Evolutionary conservation across 2,329 filamentous ascomycete species (phyloP).

Genomic region (Talaromyces sp.): DNA sequence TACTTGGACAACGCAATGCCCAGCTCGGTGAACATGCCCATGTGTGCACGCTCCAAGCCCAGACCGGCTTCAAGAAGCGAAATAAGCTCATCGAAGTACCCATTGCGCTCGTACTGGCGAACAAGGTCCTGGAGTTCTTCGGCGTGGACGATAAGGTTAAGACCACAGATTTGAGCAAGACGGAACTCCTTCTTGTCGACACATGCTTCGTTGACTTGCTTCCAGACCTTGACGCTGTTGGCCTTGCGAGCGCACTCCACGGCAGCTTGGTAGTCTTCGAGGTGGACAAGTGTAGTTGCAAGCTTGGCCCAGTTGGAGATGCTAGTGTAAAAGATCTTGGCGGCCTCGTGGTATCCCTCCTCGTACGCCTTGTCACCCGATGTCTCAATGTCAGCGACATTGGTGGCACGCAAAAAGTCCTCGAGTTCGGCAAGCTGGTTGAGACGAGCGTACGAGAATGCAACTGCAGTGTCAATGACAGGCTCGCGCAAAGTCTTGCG

Average conservation of each 20-base stretch:
- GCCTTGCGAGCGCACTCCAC: constrained; percentile 97
- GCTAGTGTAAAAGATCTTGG: constrained; percentile 97
- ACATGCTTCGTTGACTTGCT: constrained; percentile 94
- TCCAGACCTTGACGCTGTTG: constrained; percentile 99
- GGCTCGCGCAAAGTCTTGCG: constrained; percentile 94
- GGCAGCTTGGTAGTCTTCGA: constrained; percentile 93
- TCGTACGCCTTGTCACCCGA: constrained; percentile 97
- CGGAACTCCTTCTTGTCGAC: constrained; percentile 98
- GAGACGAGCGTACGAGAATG: constrained; percentile 87
- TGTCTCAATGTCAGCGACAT: constrained; percentile 92
- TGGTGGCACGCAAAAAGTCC: constrained; percentile 88
- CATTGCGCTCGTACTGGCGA: constrained; percentile 92
- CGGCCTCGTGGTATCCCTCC: constrained; percentile 89
- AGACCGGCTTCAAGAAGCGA: constrained; percentile 89
- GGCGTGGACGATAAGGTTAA: constrained; percentile 95
- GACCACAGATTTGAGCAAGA: constrained; percentile 95
- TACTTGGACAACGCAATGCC: constrained; percentile 92
- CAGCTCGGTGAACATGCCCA: constrained; percentile 94
- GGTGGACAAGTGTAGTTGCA: constrained; percentile 93
- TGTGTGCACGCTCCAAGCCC: constrained; percentile 84
- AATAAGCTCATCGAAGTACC: constrained; percentile 98
- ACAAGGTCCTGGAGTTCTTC: constrained; percentile 91
- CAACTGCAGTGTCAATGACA: constrained; percentile 85
- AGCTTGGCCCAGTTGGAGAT: constrained; percentile 99
- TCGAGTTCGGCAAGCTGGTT: constrained; percentile 90